Evolutionary conservation across 352 stramenopile genomes (phyloP).

Genomic region (Phytophthora sansomeana): DNA sequence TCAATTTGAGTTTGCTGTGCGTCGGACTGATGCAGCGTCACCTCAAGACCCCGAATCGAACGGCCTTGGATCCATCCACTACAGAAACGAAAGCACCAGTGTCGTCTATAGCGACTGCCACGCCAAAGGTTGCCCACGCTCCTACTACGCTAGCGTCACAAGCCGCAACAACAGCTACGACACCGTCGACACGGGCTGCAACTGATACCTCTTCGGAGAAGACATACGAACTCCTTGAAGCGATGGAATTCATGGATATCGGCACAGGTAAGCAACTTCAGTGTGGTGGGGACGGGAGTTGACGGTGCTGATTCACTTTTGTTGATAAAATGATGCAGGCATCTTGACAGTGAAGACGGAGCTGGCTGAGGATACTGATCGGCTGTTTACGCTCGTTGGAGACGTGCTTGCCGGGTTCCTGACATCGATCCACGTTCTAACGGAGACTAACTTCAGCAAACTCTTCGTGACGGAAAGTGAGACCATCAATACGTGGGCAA

Average conservation of each 20-base stretch:
- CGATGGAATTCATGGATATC: constrained; percentile 92
- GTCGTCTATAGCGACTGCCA: background rate
- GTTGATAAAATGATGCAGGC: constrained; percentile 32
- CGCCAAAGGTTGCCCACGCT: background rate
- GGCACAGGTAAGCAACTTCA: constrained; percentile 53
- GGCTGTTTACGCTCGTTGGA: constrained; percentile 72
- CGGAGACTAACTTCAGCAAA: constrained; percentile 65
- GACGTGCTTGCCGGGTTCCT: constrained; percentile 75
- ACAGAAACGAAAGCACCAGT: constrained; percentile 12
- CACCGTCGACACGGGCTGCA: constrained; percentile 16
- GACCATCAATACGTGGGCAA: constrained; percentile 81
- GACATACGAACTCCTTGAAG: constrained; percentile 86
- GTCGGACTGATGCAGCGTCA: constrained; percentile 87
- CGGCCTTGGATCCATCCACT: constrained; percentile 5
- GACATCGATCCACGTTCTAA: constrained; percentile 67
- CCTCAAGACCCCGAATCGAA: constrained; percentile 58
- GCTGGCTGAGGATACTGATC: constrained; percentile 69
- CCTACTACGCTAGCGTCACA: background rate
- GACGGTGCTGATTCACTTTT: background rate
- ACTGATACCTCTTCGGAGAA: constrained; percentile 53
- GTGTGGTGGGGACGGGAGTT: background rate
- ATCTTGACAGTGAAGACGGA: constrained; percentile 90
- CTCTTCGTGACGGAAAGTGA: constrained; percentile 85
- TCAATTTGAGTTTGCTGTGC: constrained; percentile 87
- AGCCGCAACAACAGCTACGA: background rate